Evolutionary conservation across 306 rosid genomes (phyloP), one percentile per base, ranked within the genome.

Genomic region (Fagus sylvatica): DNA sequence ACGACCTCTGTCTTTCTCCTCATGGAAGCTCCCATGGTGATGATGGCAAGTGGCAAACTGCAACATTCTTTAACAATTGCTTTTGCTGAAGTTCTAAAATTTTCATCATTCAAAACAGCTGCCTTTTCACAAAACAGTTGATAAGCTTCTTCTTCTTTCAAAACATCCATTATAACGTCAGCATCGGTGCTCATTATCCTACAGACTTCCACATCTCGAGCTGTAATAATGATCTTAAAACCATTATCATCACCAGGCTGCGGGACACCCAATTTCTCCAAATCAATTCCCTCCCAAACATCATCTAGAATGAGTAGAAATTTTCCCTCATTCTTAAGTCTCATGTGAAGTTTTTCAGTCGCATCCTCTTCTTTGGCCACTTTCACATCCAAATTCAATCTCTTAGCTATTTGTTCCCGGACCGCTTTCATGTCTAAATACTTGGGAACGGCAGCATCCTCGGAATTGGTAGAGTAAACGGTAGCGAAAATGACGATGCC

Each of bases 401-500:
- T 51, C 13, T 78, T 36, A 3, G 72, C 56, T 39, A 64, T 34
- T n/a, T 41, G 73, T 30, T 10, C 3, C 19, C 62, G 77, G 55
- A 79, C 57, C 10, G 17, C 17, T 30, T 32, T 53, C 39, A 62
- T 9, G 22, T 51, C 53, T 6, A 72, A 56, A n/a, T n/a, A n/a
- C n/a, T n/a, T n/a, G n/a, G n/a, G n/a, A n/a, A n/a, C n/a, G n/a
- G n/a, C n/a, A n/a, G n/a, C n/a, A n/a, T n/a, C n/a, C n/a, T n/a
- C n/a, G n/a, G n/a, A n/a, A n/a, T n/a, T n/a, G n/a, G n/a, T n/a
- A n/a, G 9, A 66, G 51, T 60, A 19, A 46, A 71, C 46, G 6
- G 82, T 78, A 19, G 76, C 76, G 76, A 76, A 78, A 16, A 78
- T 46, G 53, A 78, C 82, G 10, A 71, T 34, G 11, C 81, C 53